Evolutionary conservation across 2,329 filamentous ascomycete genomes (phyloP), one percentile per base, ranked within the genome.

Genomic region (Nectriaceae sp.): DNA sequence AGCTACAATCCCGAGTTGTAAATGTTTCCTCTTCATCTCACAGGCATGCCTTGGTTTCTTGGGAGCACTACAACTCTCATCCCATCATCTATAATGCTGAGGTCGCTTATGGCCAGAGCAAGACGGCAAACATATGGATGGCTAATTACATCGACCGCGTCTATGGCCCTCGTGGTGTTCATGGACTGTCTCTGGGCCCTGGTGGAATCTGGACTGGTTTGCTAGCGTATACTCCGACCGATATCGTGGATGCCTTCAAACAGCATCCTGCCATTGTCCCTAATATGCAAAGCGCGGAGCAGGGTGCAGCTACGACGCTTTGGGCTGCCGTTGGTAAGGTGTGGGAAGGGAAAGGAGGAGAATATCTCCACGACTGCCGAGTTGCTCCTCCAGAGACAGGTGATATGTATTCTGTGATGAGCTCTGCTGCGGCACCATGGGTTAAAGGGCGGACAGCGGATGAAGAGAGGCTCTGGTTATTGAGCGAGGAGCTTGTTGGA

Each of bases 231-330:
- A 21, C 42, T 22, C 19, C 40, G 8, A 10, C 35, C 8, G 47
- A 46, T 5, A 46, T 45, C 26, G 5, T 31, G 11, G n/a, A 39
- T 11, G 15, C 35, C 24, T 53, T 46, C 47, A 21, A 21, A 3
- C 36, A 21, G 11, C 46, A 49, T 19, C 40, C 44, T 16, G 29
- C 26, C 21, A 47, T 50, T 37, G 38, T 37, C 15, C 31, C 18
- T 11, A 37, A 24, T 16, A 43, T 54, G 37, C 35, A 40, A 21
- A 20, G 21, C 8, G 33, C 36, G 11, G 45, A 64, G 21, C 77
- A 79, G 55, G 77, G 76, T 2, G 77, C 76, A 18, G 74, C 77
- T 0, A 79, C 76, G 10, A 67, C 67, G 3, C 66, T 77, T 0
- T 75, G 67, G 64, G 75, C 73, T 0, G 75, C 73, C 0, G 54